Base-by-base conservation (phyloP, 1,139 yeast genomes). In the Kurtzmaniella quercitrusa region DNA sequence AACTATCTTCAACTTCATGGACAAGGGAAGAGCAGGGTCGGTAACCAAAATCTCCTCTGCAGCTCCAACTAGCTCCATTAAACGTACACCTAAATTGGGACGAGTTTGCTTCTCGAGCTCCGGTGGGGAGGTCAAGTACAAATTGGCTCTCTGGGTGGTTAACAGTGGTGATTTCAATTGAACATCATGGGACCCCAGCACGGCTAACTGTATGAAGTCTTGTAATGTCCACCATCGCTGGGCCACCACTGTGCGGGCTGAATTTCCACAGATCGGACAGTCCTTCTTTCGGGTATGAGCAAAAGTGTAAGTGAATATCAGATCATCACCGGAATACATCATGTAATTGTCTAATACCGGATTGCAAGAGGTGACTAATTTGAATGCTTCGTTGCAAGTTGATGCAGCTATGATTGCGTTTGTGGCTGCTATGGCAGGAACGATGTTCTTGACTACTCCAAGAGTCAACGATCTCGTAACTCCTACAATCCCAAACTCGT, bases 371-470 rank as follows among this genome's bases (percentile, higher is more conserved):
- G 95, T 82, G 23, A 86, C 73, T 21, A 89, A 68, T 57, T 91
- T 91, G 62, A 89, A 79, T 1, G 87, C 90, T 59, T 91, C 97
- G 54, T 85, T 86, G 57, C 95, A 87, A 60, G 96, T 88, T 12
- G 90, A 76, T 0, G 96, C 96, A 2, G 98, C 96, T 38, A 93
- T 80, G 31, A 93, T 77, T 2, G 98, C 96, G 60, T 93, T 93
- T 1, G 98, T 91, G 1, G 96, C 85, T 1, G 97, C 96, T 45
- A 91, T 87, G 1, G 97, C 93, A 0, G 98, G 98, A 19, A 93
- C 85, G 50, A 93, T 90, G 55, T 85, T 85, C 62, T 93, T 93
- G 41, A 90, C 90, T 39, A 93, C 95, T 0, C 98, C 98, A 45
- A 88, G 74, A 0, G 95, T 83, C 44, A 86, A 71, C 42, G 75